Conservation (phyloP, 2,329 filamentous ascomycete species). For the Aspergillus calidoustus region DNA sequence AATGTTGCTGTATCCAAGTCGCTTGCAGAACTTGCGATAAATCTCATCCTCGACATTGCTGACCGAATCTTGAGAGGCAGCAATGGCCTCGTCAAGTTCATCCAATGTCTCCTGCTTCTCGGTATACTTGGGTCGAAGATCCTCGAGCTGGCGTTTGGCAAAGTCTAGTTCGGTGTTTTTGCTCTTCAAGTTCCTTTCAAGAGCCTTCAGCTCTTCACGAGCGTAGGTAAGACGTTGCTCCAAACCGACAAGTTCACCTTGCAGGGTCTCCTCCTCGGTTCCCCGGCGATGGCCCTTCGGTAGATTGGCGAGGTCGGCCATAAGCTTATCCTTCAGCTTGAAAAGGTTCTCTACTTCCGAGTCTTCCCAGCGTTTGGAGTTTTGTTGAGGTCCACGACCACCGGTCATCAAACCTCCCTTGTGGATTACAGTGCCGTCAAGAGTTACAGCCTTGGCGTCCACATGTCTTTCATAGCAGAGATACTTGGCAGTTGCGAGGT, state of each 20-base stretch:
- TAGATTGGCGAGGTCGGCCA: slow-evolving; percentile 77
- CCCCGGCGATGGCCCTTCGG: slow-evolving; percentile 78
- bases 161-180: slow-evolving; percentile 81
- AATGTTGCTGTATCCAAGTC: slow-evolving; percentile 85
- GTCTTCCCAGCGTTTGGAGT: slow-evolving; percentile 85
- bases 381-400: slow-evolving; percentile 78
- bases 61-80: slow-evolving; percentile 66
- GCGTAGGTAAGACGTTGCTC: slow-evolving; percentile 75
- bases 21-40: slow-evolving; percentile 82
- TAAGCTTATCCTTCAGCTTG: slow-evolving; percentile 73
- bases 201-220: slow-evolving; percentile 75
- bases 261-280: slow-evolving; percentile 77
- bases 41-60: slow-evolving; percentile 84
- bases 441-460: slow-evolving; percentile 89
- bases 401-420: slow-evolving; percentile 97
- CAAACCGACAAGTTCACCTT: slow-evolving; percentile 77
- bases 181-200: slow-evolving; percentile 81
- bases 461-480: slow-evolving; percentile 85
- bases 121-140: slow-evolving; percentile 76
- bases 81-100: slow-evolving; percentile 61
- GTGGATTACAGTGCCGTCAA: slow-evolving; percentile 96
- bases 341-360: slow-evolving; percentile 85
- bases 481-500: slow-evolving; percentile 80
- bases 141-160: slow-evolving; percentile 72
- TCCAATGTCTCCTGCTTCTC: slow-evolving; percentile 73